phyloP scores from a whole-genome alignment of 371 early-diverging fungal genomes.

The Circinella umbellata region DNA sequence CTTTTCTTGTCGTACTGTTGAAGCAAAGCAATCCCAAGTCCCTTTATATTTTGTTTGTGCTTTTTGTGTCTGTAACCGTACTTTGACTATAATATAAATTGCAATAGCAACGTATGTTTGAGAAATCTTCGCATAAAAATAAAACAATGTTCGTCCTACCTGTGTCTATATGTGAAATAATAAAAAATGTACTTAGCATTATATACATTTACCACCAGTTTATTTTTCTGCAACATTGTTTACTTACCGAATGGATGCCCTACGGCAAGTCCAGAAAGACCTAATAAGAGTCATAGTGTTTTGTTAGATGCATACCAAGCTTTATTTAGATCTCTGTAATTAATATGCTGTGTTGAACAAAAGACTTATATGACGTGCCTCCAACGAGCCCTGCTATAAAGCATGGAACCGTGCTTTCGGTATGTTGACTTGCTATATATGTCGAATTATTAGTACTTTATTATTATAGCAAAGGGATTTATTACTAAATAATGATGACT shows the following conservation, averaged over 20 bases:
- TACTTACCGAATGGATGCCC: slow-evolving; percentile 3
- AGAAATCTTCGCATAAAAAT: no score
- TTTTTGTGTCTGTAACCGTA: slow-evolving; percentile 61
- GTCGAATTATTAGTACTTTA: not conserved
- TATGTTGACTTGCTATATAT: not conserved
- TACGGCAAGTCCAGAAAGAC: not conserved
- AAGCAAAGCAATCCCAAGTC: slow-evolving; percentile 64
- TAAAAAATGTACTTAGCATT: not conserved
- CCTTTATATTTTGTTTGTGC: slow-evolving; percentile 59
- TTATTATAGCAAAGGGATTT: not conserved
- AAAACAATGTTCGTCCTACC: not conserved
- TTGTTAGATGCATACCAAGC: no score
- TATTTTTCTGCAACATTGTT: not conserved
- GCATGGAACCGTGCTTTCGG: slow-evolving; percentile 13
- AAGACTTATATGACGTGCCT: slow-evolving; percentile 36
- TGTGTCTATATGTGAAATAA: not conserved
- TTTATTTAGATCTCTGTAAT: no score
- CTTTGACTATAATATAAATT: slow-evolving; percentile 47
- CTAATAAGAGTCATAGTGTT: not conserved
- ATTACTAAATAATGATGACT: not conserved
- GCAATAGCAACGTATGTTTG: no score
- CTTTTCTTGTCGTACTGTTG: slow-evolving; percentile 66
- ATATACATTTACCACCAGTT: not conserved
- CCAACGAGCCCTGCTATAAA: slow-evolving; percentile 64
- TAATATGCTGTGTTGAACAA: no score